Percentiles rank a stretch among this genome's conserved stretches.
Conservation (phyloP, 73 alveolate genomes). For the Vitrella brassicaformis region DNA sequence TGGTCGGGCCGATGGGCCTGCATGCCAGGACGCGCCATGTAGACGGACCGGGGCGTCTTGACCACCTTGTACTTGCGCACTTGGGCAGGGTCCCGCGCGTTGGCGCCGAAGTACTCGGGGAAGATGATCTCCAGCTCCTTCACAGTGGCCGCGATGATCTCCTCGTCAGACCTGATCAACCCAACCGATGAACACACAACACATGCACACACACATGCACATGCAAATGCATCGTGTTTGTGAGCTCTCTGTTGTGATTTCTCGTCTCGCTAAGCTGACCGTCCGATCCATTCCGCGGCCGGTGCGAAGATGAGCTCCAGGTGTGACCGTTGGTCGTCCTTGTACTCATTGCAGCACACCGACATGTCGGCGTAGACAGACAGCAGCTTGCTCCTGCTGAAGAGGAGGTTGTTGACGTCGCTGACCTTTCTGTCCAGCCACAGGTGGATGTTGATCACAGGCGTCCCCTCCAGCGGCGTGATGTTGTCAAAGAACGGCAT, state of each 20-base stretch:
- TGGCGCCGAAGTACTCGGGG: constrained; percentile 5
- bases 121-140: constrained; percentile 31
- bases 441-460: constrained; percentile 31
- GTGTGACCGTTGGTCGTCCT: constrained; percentile 13
- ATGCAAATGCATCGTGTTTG: neutral
- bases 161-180: constrained; percentile 35
- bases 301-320: constrained; percentile 37
- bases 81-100: neutral
- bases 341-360: constrained; percentile 10
- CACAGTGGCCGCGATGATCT: constrained; percentile 23
- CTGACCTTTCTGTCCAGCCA: constrained; percentile 33
- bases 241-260: neutral
- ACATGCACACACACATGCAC: neutral
- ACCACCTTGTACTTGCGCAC: neutral
- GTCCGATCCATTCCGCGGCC: neutral
- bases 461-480: constrained; percentile 29
- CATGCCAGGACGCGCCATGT: neutral
- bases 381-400: constrained; percentile 22
- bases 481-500: constrained; percentile 25
- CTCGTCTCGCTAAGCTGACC: neutral
- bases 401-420: constrained; percentile 28
- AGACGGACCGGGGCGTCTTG: neutral
- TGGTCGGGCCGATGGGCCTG: neutral
- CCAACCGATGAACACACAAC: neutral
- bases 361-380: constrained; percentile 39